Evolutionary conservation across 495 filamentous ascomycete species (phyloP).

Genomic region (Darksidea phi): DNA sequence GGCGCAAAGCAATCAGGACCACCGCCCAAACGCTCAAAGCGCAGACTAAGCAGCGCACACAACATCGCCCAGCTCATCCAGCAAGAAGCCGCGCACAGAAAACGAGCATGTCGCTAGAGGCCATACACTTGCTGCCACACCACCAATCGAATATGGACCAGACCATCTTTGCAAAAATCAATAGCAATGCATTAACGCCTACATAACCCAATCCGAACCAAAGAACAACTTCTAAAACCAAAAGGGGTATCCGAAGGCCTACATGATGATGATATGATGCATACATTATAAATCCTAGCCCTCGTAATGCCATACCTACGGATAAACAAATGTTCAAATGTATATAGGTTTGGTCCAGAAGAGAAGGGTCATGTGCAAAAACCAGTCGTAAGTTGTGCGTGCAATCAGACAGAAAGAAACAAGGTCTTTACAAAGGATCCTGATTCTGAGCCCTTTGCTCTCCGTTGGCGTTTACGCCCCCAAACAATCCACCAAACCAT

Average conservation of each 20-base stretch:
- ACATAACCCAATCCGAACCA: not conserved
- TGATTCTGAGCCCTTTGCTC: not conserved
- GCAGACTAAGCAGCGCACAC: not conserved
- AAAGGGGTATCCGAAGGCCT: slow-evolving; percentile 1
- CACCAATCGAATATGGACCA: no score
- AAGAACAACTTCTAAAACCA: not conserved
- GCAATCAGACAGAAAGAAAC: slow-evolving; percentile 25
- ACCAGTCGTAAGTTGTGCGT: not conserved
- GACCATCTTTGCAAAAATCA: no score
- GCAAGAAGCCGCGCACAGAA: no score
- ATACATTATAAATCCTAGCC: slow-evolving; percentile 2
- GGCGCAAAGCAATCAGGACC: slow-evolving; percentile 1
- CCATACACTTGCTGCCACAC: no score
- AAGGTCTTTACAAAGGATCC: not conserved
- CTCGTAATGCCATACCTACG: not conserved
- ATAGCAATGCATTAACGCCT: no score
- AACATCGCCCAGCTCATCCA: no score
- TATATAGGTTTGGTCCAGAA: not conserved
- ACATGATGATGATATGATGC: not conserved
- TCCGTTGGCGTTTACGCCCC: slow-evolving; percentile 1
- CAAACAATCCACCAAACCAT: slow-evolving; percentile 61
- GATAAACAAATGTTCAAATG: not conserved
- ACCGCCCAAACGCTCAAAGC: not conserved
- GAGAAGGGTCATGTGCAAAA: not conserved
- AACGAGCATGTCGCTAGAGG: no score